Percentiles rank a stretch among this genome's conserved stretches.
These are phyloP conservation scores for Isatis lusitanica DNA, from an alignment of 441 rosid genomes.

Conservation along the genomic window DNA sequence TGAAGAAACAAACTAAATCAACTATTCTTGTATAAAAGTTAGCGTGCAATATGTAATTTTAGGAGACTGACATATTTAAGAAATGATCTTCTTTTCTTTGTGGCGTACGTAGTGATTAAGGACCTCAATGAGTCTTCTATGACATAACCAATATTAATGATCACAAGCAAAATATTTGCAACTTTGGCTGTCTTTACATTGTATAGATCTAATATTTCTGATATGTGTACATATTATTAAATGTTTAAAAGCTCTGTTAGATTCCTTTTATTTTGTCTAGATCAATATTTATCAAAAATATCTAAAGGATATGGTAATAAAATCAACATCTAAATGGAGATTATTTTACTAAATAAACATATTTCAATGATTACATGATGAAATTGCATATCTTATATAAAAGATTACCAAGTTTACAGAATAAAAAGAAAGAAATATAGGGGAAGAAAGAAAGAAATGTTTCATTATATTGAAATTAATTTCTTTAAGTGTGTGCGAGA, in stretches of 20 bases:
- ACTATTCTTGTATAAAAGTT: not conserved
- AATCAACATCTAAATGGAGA: not conserved
- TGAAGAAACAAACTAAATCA: not conserved
- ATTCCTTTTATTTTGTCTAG: not conserved
- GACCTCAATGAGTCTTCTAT: no score
- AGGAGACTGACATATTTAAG: not conserved
- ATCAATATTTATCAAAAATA: not conserved
- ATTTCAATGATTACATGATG: not conserved
- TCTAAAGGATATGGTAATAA: not conserved
- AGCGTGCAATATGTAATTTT: not conserved
- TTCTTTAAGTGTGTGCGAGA: not conserved
- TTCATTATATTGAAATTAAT: not conserved
- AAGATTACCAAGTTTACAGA: not conserved
- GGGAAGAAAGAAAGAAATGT: not conserved
- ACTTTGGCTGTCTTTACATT: not conserved
- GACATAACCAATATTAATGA: not conserved
- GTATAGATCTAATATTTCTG: not conserved
- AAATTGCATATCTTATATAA: not conserved
- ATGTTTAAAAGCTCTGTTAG: not conserved
- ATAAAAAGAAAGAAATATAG: not conserved
- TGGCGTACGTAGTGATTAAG: not conserved
- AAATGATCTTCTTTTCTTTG: not conserved
- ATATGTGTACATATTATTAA: not conserved
- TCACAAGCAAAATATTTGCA: not conserved
- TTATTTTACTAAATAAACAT: not conserved